Evolutionary conservation across 2,329 filamentous ascomycete species (phyloP), one percentile per base, ranked within the genome.

Genomic region (Pseudogymnoascus sp.): DNA sequence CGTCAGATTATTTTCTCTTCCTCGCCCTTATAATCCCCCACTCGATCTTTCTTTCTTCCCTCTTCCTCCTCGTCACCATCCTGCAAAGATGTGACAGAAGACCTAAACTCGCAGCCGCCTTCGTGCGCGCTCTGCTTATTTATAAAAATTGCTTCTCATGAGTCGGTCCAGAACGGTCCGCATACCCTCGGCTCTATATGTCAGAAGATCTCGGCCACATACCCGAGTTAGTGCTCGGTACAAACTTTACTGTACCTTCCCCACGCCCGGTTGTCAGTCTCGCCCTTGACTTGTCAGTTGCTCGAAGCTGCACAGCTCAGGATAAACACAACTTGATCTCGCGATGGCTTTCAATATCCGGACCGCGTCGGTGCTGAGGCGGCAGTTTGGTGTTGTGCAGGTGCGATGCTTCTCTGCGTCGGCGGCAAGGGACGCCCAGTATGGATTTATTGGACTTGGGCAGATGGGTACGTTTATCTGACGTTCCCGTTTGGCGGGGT

Each of bases 361-460:
- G 46, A 53, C 23, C 25, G 46, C 46, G 23, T 53, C 46, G 7
- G 46, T 31, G 25, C 46, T 53, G 23, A 53, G 46, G 23, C 56
- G 56, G 18, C 56, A 60, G 56, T 40, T 60, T 37, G 21, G 56
- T 12, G 56, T 16, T 11, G 56, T 38, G n/a, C 71, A 71, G 59
- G 67, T 65, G n/a, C 70, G 71, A 64, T 62, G 18, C 31, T 84
- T 85, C 67, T 82, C 82, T 25, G 76, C 74, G 4, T 79, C 80
- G 5, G 56, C 71, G n/a, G 70, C 69, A 28, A 75, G 75, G 61
- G 75, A 78, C 70, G 78, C 78, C 66, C 80, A 79, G 69, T 86
- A 80, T 79, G 83, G 83, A 0, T 86, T 86, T 69, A 81, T 86
- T 64, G 83, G 83, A 12, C 73, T 86, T 50, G 83, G 83, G 12